Evolutionary conservation across 345 rosid species (phyloP).

Genomic region (Aethionema arabicum): DNA sequence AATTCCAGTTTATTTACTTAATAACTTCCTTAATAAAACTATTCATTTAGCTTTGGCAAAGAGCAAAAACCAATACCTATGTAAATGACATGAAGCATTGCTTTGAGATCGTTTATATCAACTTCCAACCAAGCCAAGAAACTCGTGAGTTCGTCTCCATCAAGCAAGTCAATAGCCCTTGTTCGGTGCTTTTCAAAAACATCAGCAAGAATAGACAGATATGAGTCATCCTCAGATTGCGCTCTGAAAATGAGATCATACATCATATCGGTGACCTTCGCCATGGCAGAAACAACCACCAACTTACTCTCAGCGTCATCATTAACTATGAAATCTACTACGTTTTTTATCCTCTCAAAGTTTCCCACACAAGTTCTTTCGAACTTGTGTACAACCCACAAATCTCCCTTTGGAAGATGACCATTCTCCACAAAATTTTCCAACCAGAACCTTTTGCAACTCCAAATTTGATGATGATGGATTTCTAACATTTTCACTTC

Average conservation of each 20-base stretch:
- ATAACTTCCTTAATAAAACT: background rate
- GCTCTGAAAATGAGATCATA: slow-evolving; percentile 82
- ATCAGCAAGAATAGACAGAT: slow-evolving; percentile 61
- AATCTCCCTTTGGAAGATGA: slow-evolving; percentile 59
- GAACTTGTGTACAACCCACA: slow-evolving; percentile 92
- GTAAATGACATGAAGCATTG: slow-evolving; percentile 95
- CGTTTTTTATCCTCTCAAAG: slow-evolving; percentile 81
- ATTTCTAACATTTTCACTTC: background rate
- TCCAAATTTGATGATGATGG: slow-evolving; percentile 29
- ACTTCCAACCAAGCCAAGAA: slow-evolving; percentile 66
- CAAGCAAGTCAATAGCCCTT: slow-evolving; percentile 75
- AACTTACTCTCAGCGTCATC: slow-evolving; percentile 74
- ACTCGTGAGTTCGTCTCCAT: slow-evolving; percentile 63
- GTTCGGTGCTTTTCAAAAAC: slow-evolving; percentile 76
- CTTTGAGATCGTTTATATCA: slow-evolving; percentile 82
- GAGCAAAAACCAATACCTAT: slow-evolving; percentile 46
- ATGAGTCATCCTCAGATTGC: slow-evolving; percentile 78
- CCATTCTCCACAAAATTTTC: slow-evolving; percentile 53
- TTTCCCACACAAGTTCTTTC: slow-evolving; percentile 97
- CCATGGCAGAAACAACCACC: slow-evolving; percentile 93
- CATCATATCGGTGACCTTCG: slow-evolving; percentile 97
- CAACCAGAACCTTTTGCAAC: slow-evolving; percentile 30
- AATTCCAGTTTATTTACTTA: background rate
- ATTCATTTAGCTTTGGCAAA: background rate
- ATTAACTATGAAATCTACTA: slow-evolving; percentile 57